Base-by-base conservation (phyloP, 768 basidiomycete species). In the Filobasidium floriforme region DNA sequence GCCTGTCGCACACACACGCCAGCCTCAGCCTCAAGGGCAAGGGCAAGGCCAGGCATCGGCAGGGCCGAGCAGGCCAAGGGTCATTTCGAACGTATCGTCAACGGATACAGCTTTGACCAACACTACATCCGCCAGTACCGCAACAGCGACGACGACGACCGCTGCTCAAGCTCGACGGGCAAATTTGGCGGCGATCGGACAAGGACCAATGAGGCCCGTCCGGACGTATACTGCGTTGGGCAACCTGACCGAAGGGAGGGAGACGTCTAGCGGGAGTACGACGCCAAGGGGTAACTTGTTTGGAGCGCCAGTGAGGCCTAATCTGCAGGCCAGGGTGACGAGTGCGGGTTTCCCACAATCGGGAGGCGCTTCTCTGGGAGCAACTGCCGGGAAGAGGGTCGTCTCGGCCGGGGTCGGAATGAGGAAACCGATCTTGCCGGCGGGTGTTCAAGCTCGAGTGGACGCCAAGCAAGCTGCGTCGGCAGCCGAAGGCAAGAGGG, bases 101-200 rank as follows among this genome's bases (percentile, higher is more conserved):
- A 43, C 64, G 1, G 64, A 65, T 11, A 7, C 41, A 11, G 46
- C 19, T 12, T 18, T 24, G 19, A 29, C 43, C 22, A 55, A 22
- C 5, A n/a, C 32, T 37, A 37, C 32, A 3, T 37, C 32, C 32
- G 9, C 3, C 9, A 9, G 32, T 9, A 37, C 32, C 4, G 32
- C 32, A 37, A 49, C 46, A 14, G 12, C 46, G 46, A 18, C 63
- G 26, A 24, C 41, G 15, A 44, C 52, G 2, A 32, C 59, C 0
- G 43, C 43, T 14, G 59, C 64, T 7, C 64, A 60, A n/a, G 59
- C 64, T 22, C 55, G 59, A 22, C 55, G 64, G 19, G 64, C 57
- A 9, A 41, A 44, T 1, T 26, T 40, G 61, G 32, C 41, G 1
- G 62, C 32, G 4, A 40, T 63, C 40, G 59, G 52, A 37, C 26